Evolutionary conservation across 345 rosid genomes (phyloP), one percentile per base, ranked within the genome.

Genomic region (Triadica sebifera): DNA sequence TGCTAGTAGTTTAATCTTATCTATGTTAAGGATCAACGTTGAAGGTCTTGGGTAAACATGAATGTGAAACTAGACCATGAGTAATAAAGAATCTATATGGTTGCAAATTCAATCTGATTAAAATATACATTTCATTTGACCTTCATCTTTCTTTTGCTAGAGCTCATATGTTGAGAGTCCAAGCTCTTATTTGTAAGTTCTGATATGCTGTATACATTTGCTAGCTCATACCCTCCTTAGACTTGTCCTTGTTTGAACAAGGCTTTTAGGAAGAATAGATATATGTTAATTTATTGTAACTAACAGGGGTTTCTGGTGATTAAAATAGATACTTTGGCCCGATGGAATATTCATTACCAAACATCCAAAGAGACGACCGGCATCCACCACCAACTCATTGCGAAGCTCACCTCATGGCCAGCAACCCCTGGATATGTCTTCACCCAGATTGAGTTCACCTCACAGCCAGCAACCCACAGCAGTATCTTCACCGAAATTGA

Each of bases 331-430:
- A 77, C 91, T 96, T 68, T 96, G 99, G 99, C 99, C 99, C 55
- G 98, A 96, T 88, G 98, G 99, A 47, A 86, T 96, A 73, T 96
- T 96, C 80, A 81, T 96, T 74, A 90, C 99, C 51, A 96, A 96
- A 76, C 98, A 89, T 86, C 98, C 97, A 64, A 96, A 85, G 79
- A 85, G 95, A 73, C 85, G 81, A 62, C 91, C 61, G 6, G 85
- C 85, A 57, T 47, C 84, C 63, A 73, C 89, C 19, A 47, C 74
- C 12, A 79, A 59, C 70, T 46, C 88, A 56, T 49, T 82, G 45
- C 80, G 29, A 15, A 57, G 43, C 51, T 64, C 73, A 19, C 67
- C 72, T 66, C 38, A 55, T 22, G 49, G 49, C 25, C 75, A 70
- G 51, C 78, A 78, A 70, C 43, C 78, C 6, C 11, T 38, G 1